phyloP scores from a whole-genome alignment of 2,329 filamentous ascomycete species.

The Ceratocystis diversiconidia region DNA sequence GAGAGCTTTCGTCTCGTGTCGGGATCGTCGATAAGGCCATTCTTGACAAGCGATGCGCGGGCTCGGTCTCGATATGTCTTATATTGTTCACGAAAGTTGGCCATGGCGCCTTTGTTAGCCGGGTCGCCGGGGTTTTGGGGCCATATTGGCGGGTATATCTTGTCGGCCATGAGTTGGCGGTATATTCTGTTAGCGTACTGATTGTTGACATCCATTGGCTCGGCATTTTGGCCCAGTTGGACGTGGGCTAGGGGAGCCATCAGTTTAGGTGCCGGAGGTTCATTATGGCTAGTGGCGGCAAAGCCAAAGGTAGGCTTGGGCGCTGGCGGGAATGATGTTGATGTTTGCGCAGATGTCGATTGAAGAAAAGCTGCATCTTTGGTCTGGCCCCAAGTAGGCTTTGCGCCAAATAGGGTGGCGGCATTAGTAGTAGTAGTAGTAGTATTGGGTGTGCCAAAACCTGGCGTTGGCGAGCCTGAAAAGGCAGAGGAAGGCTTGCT shows the following conservation, averaged over 20 bases:
- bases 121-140: constrained; percentile 41
- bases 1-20: constrained; percentile 46
- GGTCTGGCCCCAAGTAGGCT: neutral
- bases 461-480: neutral
- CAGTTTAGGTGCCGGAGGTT: neutral
- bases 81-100: constrained; percentile 40
- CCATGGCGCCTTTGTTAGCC: constrained; percentile 36
- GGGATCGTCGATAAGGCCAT: constrained; percentile 49
- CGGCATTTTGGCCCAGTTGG: constrained; percentile 11
- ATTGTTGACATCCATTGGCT: constrained; percentile 24
- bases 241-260: neutral
- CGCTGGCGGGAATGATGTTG: neutral
- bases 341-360: neutral
- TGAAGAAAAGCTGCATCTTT: neutral
- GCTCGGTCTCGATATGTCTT: constrained; percentile 44
- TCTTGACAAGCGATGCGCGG: constrained; percentile 42
- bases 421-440: neutral
- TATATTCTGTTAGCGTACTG: constrained; percentile 38
- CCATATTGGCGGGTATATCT: constrained; percentile 41
- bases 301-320: neutral
- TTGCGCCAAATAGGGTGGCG: constrained; percentile 1
- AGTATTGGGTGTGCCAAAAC: neutral
- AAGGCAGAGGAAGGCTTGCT: neutral
- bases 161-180: constrained; percentile 39
- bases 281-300: neutral